Evolutionary conservation across 176 grass and related monocot genomes (phyloP), one percentile per base, ranked within the genome.

Genomic region (Elymus sibiricus): DNA sequence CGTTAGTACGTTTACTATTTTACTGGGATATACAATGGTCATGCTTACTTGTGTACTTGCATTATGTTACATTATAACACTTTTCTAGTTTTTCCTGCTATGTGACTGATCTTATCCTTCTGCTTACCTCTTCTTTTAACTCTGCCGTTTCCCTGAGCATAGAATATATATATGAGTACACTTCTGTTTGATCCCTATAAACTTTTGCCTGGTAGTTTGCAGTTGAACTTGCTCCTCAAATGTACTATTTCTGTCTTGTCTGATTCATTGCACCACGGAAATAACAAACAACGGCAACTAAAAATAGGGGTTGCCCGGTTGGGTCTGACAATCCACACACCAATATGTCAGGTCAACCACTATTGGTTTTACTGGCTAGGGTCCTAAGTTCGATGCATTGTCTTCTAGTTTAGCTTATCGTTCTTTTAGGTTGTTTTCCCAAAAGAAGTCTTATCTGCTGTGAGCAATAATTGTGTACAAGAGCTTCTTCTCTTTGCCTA

Each of bases 261-360:
- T 13, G 34, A 83, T 55, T 90, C 25, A 74, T 39, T 6, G 7
- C 69, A 38, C 27, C 58, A 84, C 21, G 67, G 35, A 62, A 61
- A 65, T 82, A 80, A 63, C 39, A 82, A 88, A 79, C 53, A 82
- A 8, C 21, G 31, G 21, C 11, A 35, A 65, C 10, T 39, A 51
- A 82, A 17, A 62, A 37, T 56, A 44, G 39, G 19, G 43, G 28
- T 85, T 79, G n/a, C n/a, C n/a, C n/a, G 43, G 28, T 85, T 79
- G 73, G 86, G 40, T 89, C 58, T 85, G 69, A 29, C 56, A 49
- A 40, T 70, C 11, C 4, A 37, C 4, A 44, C 66, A 19, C 75
- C 76, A 66, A 56, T 74, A 80, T 88, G 53, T 83, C 66, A 90
- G 78, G 73, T 67, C 38, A 90, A 89, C 79, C 46, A 86, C 76